These are phyloP conservation scores for Amesomyces nigricolor DNA, from an alignment of 2,329 filamentous ascomycete species.

Conservation along the genomic window DNA sequence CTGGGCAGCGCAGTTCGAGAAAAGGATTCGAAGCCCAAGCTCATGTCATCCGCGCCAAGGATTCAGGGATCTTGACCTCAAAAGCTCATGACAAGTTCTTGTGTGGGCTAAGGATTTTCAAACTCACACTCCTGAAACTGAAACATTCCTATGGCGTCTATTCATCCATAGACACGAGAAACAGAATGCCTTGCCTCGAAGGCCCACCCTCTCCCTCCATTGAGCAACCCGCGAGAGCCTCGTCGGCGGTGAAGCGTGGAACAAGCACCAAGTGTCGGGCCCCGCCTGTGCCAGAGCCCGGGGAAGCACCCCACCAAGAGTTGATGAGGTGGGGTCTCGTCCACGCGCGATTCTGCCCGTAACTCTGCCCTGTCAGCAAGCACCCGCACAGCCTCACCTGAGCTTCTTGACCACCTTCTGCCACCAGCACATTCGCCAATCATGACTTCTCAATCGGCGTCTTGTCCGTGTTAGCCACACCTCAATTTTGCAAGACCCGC, in stretches of 20 bases:
- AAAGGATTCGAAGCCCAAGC: neutral
- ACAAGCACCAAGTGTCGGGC: neutral
- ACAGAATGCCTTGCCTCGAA: slow-evolving; percentile 14
- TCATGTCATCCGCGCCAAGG: neutral
- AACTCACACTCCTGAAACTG: slow-evolving; percentile 7
- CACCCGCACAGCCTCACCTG: slow-evolving; percentile 10
- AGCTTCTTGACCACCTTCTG: neutral
- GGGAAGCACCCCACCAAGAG: neutral
- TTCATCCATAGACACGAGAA: neutral
- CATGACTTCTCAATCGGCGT: neutral
- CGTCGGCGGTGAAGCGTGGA: slow-evolving; percentile 5
- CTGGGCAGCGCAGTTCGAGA: neutral
- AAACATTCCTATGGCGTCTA: neutral
- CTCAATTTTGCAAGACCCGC: neutral
- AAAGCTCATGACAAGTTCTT: neutral
- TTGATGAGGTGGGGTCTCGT: neutral
- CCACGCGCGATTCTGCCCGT: slow-evolving; percentile 7
- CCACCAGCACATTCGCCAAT: slow-evolving; percentile 10
- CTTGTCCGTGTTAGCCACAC: neutral
- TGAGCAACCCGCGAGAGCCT: slow-evolving; percentile 14
- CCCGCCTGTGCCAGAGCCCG: neutral
- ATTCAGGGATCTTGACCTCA: neutral
- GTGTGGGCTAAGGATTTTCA: neutral
- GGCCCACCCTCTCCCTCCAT: neutral
- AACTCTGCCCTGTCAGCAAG: slow-evolving; percentile 13